These are phyloP conservation scores for Pythium utonaiense DNA, from an alignment of 352 stramenopile species.

Conservation along the genomic window DNA sequence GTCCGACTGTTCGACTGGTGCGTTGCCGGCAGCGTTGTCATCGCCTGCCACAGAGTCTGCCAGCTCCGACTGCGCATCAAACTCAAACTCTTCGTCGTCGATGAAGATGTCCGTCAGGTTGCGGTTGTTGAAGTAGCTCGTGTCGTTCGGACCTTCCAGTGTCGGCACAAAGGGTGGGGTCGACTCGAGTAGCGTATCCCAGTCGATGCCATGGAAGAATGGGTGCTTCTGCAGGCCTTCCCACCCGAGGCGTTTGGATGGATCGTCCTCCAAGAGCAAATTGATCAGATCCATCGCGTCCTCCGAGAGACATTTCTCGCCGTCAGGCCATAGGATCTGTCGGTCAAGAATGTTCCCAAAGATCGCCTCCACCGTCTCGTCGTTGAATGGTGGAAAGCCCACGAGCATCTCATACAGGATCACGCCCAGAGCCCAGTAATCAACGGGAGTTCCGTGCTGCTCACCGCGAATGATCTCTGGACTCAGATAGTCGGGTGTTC, in stretches of 20 bases:
- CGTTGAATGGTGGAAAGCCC: conserved; percentile 87
- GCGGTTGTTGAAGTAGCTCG: conserved; percentile 89
- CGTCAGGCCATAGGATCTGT: conserved; percentile 85
- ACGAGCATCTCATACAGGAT: conserved; percentile 90
- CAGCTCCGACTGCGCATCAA: conserved; percentile 36
- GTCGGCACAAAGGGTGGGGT: conserved; percentile 86
- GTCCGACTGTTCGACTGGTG: conserved; percentile 9
- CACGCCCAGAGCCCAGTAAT: conserved; percentile 91
- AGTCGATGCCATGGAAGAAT: conserved; percentile 81
- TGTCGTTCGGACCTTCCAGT: conserved; percentile 82
- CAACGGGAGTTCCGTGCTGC: conserved; percentile 70
- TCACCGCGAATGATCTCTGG: conserved; percentile 83
- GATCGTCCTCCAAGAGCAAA: conserved; percentile 67
- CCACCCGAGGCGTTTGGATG: conserved; percentile 59
- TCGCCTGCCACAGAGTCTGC: conserved; percentile 6
- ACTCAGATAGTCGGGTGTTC: conserved; percentile 87
- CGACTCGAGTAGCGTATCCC: conserved; percentile 73
- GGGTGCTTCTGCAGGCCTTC: conserved; percentile 54
- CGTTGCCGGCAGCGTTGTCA: not conserved
- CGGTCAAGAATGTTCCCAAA: conserved; percentile 84
- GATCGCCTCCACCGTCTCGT: conserved; percentile 85
- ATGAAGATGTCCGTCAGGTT: conserved; percentile 86
- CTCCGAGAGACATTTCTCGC: conserved; percentile 81
- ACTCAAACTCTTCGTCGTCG: conserved; percentile 75
- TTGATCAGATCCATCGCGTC: conserved; percentile 85